These are phyloP conservation scores for Coemansia pectinata DNA, from an alignment of 192 early-diverging fungal species.

Conservation along the genomic window DNA sequence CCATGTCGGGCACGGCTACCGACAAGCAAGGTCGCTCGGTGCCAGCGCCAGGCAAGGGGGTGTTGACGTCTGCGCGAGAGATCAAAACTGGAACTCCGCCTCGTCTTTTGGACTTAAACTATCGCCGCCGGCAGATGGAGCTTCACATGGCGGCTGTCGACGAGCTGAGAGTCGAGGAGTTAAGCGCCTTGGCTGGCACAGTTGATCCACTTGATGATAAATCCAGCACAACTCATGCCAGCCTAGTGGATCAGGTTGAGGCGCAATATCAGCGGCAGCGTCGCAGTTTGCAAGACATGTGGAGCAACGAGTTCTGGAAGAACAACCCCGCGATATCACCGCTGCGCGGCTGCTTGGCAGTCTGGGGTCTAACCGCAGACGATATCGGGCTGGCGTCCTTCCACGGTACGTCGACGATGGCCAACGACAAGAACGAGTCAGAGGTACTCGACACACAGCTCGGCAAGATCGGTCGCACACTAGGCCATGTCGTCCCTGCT, in stretches of 20 bases:
- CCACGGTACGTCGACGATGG: constrained; percentile 93
- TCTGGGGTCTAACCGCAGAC: constrained; percentile 86
- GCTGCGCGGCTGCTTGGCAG: constrained; percentile 81
- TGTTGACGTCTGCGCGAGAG: constrained; percentile 89
- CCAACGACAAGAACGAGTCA: constrained; percentile 96
- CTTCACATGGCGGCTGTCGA: constrained; percentile 13
- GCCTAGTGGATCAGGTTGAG: constrained; percentile 58
- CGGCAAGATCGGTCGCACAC: constrained; percentile 79
- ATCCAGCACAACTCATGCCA: not conserved
- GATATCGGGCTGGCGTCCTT: constrained; percentile 93
- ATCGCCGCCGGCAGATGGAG: constrained; percentile 74
- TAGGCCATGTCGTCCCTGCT: constrained; percentile 77
- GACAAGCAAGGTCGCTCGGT: constrained; percentile 94
- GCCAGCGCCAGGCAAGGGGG: constrained; percentile 93
- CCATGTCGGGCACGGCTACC: constrained; percentile 82
- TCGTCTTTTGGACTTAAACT: constrained; percentile 73
- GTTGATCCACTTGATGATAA: not conserved
- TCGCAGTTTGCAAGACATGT: constrained; percentile 68
- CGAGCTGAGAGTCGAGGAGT: constrained; percentile 2
- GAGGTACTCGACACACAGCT: constrained; percentile 84
- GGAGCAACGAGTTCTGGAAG: constrained; percentile 82
- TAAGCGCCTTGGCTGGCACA: not conserved
- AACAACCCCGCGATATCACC: constrained; percentile 76
- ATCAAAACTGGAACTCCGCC: constrained; percentile 55
- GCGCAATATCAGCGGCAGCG: constrained; percentile 64